A percentile compares a stretch with the other conserved stretches of the same genome.
Conservation (phyloP, 73 alveolate genomes). For the Tetrahymena thermophila region DNA sequence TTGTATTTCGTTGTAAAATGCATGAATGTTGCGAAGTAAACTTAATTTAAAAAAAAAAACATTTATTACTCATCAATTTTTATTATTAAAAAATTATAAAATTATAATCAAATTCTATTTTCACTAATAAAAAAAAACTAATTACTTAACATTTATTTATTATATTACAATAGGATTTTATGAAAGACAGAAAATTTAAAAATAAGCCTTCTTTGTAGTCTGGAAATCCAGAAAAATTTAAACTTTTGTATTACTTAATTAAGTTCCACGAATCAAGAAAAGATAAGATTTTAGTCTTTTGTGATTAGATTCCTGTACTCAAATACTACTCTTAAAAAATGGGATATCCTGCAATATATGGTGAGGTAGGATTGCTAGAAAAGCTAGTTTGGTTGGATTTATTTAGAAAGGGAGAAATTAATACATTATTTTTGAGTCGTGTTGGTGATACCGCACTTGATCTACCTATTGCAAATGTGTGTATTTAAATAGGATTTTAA, state of each 20-base stretch:
- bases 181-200: neutral
- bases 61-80: too few species aligned
- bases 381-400: conserved; percentile 38
- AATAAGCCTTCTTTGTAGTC: neutral
- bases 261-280: conserved; percentile 22
- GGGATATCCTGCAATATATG: conserved; percentile 49
- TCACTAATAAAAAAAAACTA: too few species aligned
- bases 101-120: too few species aligned
- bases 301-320: conserved; percentile 28
- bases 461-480: conserved; percentile 70
- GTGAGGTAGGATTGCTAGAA: conserved; percentile 47
- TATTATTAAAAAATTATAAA: too few species aligned
- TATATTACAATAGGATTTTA: neutral
- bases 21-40: neutral
- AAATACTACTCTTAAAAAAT: conserved; percentile 34
- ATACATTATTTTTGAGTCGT: conserved; percentile 60
- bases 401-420: conserved; percentile 50
- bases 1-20: conserved; percentile 17
- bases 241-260: conserved; percentile 16
- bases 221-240: conserved; percentile 26
- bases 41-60: too few species aligned
- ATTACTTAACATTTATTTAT: too few species aligned
- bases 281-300: conserved; percentile 33
- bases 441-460: conserved; percentile 80
- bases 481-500: conserved; percentile 64